Evolutionary conservation across 1,284 basidiomycete species (phyloP).

Genomic region (Marasmius sp.): DNA sequence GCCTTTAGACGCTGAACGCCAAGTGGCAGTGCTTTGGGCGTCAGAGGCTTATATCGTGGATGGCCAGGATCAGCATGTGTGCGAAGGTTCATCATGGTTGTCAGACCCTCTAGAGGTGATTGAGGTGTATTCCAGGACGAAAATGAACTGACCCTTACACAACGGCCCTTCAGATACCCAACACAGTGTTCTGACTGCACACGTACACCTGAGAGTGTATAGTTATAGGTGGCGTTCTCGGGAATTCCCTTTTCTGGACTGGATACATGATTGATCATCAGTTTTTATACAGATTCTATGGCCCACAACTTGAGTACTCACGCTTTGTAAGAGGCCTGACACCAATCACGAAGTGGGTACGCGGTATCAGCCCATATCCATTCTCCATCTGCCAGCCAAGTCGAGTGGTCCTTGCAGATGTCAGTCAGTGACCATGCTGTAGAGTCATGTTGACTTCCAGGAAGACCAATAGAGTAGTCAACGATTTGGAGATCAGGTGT

Average conservation of each 20-base stretch:
- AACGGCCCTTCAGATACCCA: conserved; percentile 32
- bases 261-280: conserved; percentile 17
- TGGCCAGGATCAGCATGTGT: too few relatives aligned
- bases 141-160: too few relatives aligned
- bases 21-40: too few relatives aligned
- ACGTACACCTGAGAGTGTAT: conserved; percentile 25
- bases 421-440: conserved; percentile 9
- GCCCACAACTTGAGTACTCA: conserved; percentile 19
- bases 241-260: conserved; percentile 21
- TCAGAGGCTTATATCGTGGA: too few relatives aligned
- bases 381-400: not conserved
- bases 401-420: not conserved
- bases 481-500: conserved; percentile 19
- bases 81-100: too few relatives aligned
- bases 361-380: conserved; percentile 17
- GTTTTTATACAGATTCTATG: conserved; percentile 1
- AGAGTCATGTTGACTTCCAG: conserved; percentile 21
- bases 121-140: too few relatives aligned
- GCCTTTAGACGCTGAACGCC: too few relatives aligned
- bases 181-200: conserved; percentile 35
- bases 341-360: conserved; percentile 22
- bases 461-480: conserved; percentile 21
- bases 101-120: too few relatives aligned
- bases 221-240: conserved; percentile 29
- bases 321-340: conserved; percentile 17